Percentiles rank a stretch among this genome's conserved stretches.
These are phyloP conservation scores for Gossypium mustelinum DNA, from an alignment of 345 rosid genomes.

Conservation along the genomic window DNA sequence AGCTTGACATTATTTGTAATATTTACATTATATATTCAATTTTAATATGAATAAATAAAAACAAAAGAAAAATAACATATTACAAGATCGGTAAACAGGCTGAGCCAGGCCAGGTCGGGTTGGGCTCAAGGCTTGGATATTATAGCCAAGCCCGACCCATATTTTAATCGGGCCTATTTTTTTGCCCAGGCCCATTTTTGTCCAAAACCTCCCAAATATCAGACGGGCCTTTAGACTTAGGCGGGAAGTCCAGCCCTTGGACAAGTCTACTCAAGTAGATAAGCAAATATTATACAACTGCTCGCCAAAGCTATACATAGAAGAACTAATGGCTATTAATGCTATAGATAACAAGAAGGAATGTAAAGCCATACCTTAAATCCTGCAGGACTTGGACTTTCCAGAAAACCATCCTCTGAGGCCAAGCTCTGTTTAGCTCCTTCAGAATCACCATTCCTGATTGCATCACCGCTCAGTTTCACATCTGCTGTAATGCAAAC, in stretches of 20 bases:
- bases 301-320: not conserved
- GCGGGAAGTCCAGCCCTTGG: not conserved
- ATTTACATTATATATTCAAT: not conserved
- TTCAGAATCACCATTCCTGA: constrained; percentile 89
- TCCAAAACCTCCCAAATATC: not conserved
- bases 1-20: not conserved
- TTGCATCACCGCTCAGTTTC: constrained; percentile 87
- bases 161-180: not conserved
- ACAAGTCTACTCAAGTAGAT: not conserved
- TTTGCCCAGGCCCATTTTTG: not conserved
- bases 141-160: not conserved
- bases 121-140: not conserved
- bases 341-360: not conserved
- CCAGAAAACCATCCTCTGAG: constrained; percentile 90
- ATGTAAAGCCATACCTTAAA: constrained; percentile 62
- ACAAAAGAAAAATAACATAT: not conserved
- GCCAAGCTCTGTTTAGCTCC: constrained; percentile 87
- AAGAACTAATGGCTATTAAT: not conserved
- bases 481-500: constrained; percentile 87
- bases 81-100: not conserved
- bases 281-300: not conserved
- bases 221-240: not conserved
- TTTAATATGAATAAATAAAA: not conserved
- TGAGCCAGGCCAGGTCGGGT: not conserved
- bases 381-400: constrained; percentile 78